Conservation (phyloP, 2,329 filamentous ascomycete genomes). For the Cladosporium sp. region DNA sequence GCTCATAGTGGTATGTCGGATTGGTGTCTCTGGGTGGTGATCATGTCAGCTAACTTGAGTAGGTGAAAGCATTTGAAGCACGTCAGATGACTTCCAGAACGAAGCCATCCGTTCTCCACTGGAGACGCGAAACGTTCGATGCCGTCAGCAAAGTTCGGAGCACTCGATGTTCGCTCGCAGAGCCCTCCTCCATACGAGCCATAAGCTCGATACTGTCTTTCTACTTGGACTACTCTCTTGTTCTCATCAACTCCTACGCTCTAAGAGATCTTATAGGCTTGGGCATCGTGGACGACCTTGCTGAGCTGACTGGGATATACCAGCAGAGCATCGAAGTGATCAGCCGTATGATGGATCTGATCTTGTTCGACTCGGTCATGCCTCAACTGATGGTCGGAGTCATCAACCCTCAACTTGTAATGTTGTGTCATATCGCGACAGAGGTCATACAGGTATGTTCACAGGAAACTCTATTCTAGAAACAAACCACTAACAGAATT, state of each 20-base stretch:
- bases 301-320: constrained; percentile 2
- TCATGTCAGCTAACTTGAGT: background rate
- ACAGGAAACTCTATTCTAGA: background rate
- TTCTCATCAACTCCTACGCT: constrained; percentile 9
- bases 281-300: background rate
- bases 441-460: constrained; percentile 2
- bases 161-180: background rate
- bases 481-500: background rate
- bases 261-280: constrained; percentile 5
- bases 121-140: constrained; percentile 1
- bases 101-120: background rate
- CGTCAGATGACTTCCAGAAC: background rate
- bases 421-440: constrained; percentile 10
- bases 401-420: constrained; percentile 8
- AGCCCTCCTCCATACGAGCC: background rate
- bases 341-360: constrained; percentile 4
- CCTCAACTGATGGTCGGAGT: background rate
- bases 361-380: constrained; percentile 2
- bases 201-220: background rate
- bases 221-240: constrained; percentile 9
- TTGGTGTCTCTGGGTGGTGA: background rate
- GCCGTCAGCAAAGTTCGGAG: constrained; percentile 4
- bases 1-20: background rate
- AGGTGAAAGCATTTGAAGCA: constrained; percentile 10
- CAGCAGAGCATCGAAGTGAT: constrained; percentile 4